phyloP scores from a whole-genome alignment of 2,329 filamentous ascomycete genomes.

The Fusarium sp. region DNA sequence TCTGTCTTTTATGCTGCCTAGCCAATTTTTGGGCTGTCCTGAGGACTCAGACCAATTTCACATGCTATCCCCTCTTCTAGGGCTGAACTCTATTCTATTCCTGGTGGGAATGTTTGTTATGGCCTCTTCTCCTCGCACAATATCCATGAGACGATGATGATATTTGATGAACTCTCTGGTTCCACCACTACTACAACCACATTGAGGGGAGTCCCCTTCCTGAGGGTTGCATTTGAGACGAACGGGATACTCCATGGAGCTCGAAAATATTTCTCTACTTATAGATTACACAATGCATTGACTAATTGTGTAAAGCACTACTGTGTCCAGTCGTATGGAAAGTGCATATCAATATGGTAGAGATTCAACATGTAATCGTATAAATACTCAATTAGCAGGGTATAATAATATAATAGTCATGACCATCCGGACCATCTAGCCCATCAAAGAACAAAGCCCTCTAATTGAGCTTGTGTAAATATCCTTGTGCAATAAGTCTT shows the following conservation, averaged over 20 bases:
- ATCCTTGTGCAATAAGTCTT: constrained; percentile 91
- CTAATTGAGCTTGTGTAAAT: constrained; percentile 89
- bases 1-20: not conserved
- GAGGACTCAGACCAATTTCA: not conserved
- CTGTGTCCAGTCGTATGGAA: not conserved
- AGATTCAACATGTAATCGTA: constrained; percentile 15
- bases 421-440: not conserved
- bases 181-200: constrained; percentile 16
- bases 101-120: not conserved
- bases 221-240: not conserved
- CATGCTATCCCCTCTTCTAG: not conserved
- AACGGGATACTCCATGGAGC: not conserved
- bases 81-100: not conserved
- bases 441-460: not conserved
- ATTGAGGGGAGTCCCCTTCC: not conserved
- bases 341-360: not conserved
- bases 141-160: not conserved
- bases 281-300: constrained; percentile 20
- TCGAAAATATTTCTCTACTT: not conserved
- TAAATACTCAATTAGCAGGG: constrained; percentile 16
- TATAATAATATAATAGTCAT: constrained; percentile 29
- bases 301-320: not conserved
- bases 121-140: not conserved
- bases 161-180: constrained; percentile 7
- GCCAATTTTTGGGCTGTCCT: not conserved